Evolutionary conservation across 1,284 basidiomycete species (phyloP).

Genomic region (Schizophyllum amplum): DNA sequence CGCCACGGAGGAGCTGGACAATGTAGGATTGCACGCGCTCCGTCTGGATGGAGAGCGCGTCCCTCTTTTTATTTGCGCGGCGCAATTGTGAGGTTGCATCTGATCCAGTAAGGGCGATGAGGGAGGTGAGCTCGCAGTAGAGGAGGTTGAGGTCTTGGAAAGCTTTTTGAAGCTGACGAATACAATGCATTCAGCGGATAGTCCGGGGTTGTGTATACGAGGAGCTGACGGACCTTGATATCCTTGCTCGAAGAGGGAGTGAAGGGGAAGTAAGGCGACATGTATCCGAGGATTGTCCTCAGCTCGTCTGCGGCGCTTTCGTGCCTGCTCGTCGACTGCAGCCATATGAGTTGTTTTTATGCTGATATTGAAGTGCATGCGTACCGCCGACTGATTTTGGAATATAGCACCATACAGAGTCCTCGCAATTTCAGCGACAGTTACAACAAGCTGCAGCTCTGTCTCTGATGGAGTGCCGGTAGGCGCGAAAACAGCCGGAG

Average conservation of each 20-base stretch:
- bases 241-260: constrained; percentile 36
- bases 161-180: constrained; percentile 43
- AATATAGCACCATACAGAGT: constrained; percentile 62
- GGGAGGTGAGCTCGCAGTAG: constrained; percentile 68
- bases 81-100: constrained; percentile 11
- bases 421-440: constrained; percentile 54
- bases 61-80: constrained; percentile 14
- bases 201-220: constrained; percentile 4
- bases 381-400: constrained; percentile 16
- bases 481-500: constrained; percentile 73
- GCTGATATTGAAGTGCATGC: constrained; percentile 14
- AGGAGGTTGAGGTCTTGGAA: constrained; percentile 67
- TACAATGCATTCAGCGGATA: constrained; percentile 7
- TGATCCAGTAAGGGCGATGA: constrained; percentile 43
- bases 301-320: constrained; percentile 35
- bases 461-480: constrained; percentile 44
- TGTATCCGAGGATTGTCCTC: constrained; percentile 55
- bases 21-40: constrained; percentile 65
- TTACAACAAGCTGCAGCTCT: constrained; percentile 57
- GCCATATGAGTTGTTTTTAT: not conserved
- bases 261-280: constrained; percentile 83
- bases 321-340: constrained; percentile 10
- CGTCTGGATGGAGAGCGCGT: constrained; percentile 30
- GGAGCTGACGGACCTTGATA: constrained; percentile 40
- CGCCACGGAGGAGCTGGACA: constrained; percentile 51